phyloP scores from a whole-genome alignment of 2,329 filamentous ascomycete species.

The Huntiella decipiens region DNA sequence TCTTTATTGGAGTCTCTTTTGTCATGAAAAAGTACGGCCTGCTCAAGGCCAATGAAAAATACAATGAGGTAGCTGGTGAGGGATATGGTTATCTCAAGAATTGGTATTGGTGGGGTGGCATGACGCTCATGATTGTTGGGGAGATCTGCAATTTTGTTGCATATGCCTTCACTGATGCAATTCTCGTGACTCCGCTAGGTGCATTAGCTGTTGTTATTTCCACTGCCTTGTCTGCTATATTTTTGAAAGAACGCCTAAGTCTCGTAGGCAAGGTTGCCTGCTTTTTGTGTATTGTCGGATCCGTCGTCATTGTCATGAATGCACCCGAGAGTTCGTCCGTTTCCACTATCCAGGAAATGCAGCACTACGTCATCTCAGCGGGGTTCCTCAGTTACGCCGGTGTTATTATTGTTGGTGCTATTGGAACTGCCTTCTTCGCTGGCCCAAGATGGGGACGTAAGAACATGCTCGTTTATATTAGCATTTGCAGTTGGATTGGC shows the following conservation, averaged over 20 bases:
- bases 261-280: slow-evolving; percentile 93
- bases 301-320: slow-evolving; percentile 86
- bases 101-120: slow-evolving; percentile 82
- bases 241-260: slow-evolving; percentile 85
- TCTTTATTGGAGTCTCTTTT: slow-evolving; percentile 89
- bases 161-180: slow-evolving; percentile 91
- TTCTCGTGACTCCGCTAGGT: slow-evolving; percentile 80
- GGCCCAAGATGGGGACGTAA: slow-evolving; percentile 84
- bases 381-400: slow-evolving; percentile 76
- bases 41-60: slow-evolving; percentile 84
- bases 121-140: slow-evolving; percentile 91
- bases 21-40: slow-evolving; percentile 89
- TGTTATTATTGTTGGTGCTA: slow-evolving; percentile 55
- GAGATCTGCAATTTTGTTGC: slow-evolving; percentile 96
- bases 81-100: slow-evolving; percentile 97
- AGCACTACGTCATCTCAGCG: slow-evolving; percentile 65
- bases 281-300: slow-evolving; percentile 85
- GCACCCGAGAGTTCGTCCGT: slow-evolving; percentile 75
- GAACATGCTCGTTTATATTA: slow-evolving; percentile 94
- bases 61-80: slow-evolving; percentile 86
- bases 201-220: slow-evolving; percentile 85
- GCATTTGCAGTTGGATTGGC: slow-evolving; percentile 86
- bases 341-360: slow-evolving; percentile 77
- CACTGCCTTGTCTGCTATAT: slow-evolving; percentile 78
- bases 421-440: slow-evolving; percentile 57